phyloP scores from a whole-genome alignment of 1,139 yeast genomes.

The Geotrichum fermentans region DNA sequence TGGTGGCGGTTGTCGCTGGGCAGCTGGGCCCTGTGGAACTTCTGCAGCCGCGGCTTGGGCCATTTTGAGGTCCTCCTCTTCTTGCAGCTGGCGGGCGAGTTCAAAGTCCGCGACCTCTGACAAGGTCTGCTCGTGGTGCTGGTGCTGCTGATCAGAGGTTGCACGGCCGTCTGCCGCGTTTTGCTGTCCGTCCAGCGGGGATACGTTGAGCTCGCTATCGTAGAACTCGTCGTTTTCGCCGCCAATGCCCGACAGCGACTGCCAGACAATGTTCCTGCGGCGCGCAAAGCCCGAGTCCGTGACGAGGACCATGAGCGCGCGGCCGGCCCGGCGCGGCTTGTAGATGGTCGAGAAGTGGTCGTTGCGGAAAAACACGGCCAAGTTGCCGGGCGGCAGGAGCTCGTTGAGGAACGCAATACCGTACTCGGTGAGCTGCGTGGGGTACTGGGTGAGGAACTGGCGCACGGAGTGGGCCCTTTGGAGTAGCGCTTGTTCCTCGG shows the following conservation, averaged over 20 bases:
- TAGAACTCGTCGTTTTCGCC: conserved; percentile 67
- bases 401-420: conserved; percentile 50
- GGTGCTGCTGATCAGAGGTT: conserved; percentile 13
- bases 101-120: conserved; percentile 39
- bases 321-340: conserved; percentile 42
- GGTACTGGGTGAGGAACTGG: conserved; percentile 49
- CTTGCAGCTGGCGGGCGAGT: conserved; percentile 53
- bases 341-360: conserved; percentile 76
- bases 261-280: conserved; percentile 63
- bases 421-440: conserved; percentile 63
- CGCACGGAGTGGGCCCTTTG: conserved; percentile 24
- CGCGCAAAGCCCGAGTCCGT: conserved; percentile 65
- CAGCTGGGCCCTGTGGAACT: conserved; percentile 9
- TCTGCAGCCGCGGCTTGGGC: conserved; percentile 43
- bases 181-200: conserved; percentile 13
- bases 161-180: conserved; percentile 33
- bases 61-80: conserved; percentile 53
- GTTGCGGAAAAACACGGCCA: conserved; percentile 72
- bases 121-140: conserved; percentile 4
- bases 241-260: conserved; percentile 56
- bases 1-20: conserved; percentile 11
- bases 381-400: conserved; percentile 45
- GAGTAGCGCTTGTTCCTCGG: not conserved
- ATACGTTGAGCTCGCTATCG: conserved; percentile 44
- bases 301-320: conserved; percentile 53